These are phyloP conservation scores for Colletotrichum sojae DNA, from an alignment of 2,329 filamentous ascomycete species.

Conservation along the genomic window DNA sequence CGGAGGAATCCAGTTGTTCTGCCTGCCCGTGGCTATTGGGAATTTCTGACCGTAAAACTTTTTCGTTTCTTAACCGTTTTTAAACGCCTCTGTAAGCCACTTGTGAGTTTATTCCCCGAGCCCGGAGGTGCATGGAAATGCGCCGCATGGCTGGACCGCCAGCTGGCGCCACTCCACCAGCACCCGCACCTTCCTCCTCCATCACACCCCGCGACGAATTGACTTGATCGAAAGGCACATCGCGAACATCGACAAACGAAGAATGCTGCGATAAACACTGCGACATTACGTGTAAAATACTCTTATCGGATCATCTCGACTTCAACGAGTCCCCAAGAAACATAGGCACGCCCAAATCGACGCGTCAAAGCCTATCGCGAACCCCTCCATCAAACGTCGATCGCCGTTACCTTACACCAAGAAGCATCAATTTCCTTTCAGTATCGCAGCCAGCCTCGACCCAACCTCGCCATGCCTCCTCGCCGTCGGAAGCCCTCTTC, in stretches of 20 bases:
- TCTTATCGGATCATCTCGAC: background rate
- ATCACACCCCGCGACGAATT: conserved; percentile 5
- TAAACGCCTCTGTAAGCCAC: too few relatives aligned
- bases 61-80: too few relatives aligned
- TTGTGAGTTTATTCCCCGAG: too few relatives aligned
- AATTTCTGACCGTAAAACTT: too few relatives aligned
- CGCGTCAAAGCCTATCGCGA: background rate
- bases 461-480: conserved; percentile 12
- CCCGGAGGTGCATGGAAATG: too few relatives aligned
- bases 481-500: conserved; percentile 16
- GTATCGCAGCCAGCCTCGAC: background rate
- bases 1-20: too few relatives aligned
- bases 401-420: background rate
- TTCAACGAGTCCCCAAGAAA: background rate
- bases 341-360: background rate
- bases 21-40: too few relatives aligned
- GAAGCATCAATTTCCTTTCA: background rate
- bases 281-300: background rate
- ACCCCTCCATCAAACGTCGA: too few relatives aligned
- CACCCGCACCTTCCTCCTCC: conserved; percentile 2
- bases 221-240: background rate
- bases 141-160: background rate
- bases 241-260: background rate
- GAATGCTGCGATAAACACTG: background rate
- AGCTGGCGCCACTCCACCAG: background rate